Evolutionary conservation across 78 protist genomes (phyloP), one percentile per base, ranked within the genome.

Genomic region (Anaeramoeba flamelloides): DNA sequence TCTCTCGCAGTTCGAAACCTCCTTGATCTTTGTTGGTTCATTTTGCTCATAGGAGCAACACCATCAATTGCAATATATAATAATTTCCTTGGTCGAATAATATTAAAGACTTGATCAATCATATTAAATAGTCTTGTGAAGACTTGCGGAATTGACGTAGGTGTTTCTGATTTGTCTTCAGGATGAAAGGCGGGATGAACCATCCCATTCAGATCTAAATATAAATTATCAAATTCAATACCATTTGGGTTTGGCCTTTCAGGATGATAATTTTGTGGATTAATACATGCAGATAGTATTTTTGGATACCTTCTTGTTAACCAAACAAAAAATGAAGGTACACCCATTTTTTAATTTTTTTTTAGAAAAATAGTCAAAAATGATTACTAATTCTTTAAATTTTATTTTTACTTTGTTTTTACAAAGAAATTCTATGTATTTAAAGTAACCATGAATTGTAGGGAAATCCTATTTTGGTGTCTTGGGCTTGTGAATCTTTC

Each of bases 1-100:
- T n/a, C n/a, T n/a, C n/a, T n/a, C n/a, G n/a, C n/a, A n/a, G n/a
- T n/a, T 0, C 92, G 79, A 90, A 95, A 96, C 36, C 98, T 93
- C 26, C 98, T 91, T 0, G 92, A 36, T 31, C 98, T 83, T 80
- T 92, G 96, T 84, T 92, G 96, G 36, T 86, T n/a, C 90, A 93
- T 91, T 74, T 98, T 97, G 33, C 98, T 93, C 4, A 98, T 86
- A 31, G 99, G 99, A 12, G 99, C 99, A 2, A 92, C 96, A 0
- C 96, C 94, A 65, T 87, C 90, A 40, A 40, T 53, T 30, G 85
- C 75, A 91, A 98, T 85, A 87, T 83, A 97, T n/a, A 98, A 79
- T 17, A 96, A 78, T 74, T 90, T 92, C 2, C 94, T 86, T 1
- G 99, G 99, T 31, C 97, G 85, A 22, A 94, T 94, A 53, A 95